Evolutionary conservation across 371 early-diverging fungal genomes (phyloP).

Genomic region (Apophysomyces variabilis): DNA sequence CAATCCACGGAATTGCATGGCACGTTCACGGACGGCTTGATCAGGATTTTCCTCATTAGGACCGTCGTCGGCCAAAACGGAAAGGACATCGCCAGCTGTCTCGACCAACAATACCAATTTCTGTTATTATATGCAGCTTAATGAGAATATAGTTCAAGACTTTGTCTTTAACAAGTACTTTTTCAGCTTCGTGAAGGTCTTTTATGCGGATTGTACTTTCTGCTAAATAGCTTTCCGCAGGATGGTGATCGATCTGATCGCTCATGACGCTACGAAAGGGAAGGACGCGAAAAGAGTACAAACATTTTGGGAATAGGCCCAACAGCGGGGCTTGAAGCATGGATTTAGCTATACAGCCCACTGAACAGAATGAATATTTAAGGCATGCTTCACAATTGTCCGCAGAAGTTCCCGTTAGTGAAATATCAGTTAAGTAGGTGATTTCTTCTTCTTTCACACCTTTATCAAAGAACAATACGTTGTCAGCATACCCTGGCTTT

Average conservation of each 20-base stretch:
- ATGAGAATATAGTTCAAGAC: neutral
- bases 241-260: neutral
- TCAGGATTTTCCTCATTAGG: constrained; percentile 32
- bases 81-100: constrained; percentile 46
- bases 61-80: constrained; percentile 40
- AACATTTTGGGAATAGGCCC: neutral
- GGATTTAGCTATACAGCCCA: neutral
- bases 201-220: constrained; percentile 49
- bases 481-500: too few relatives aligned
- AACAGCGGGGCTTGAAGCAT: neutral
- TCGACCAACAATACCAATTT: constrained; percentile 49
- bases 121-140: constrained; percentile 17
- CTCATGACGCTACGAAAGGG: neutral
- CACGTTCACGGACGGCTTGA: constrained; percentile 30
- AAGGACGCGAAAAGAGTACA: neutral
- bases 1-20: constrained; percentile 32
- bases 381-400: too few relatives aligned
- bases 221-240: constrained; percentile 18
- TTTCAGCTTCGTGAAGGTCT: constrained; percentile 48
- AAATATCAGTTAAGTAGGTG: too few relatives aligned
- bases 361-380: too few relatives aligned
- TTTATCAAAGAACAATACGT: too few relatives aligned
- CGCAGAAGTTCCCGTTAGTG: too few relatives aligned
- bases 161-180: constrained; percentile 22
- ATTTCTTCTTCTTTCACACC: too few relatives aligned